These are phyloP conservation scores for Xanthoparmelia taractica DNA, from an alignment of 495 filamentous ascomycete species.

Conservation along the genomic window DNA sequence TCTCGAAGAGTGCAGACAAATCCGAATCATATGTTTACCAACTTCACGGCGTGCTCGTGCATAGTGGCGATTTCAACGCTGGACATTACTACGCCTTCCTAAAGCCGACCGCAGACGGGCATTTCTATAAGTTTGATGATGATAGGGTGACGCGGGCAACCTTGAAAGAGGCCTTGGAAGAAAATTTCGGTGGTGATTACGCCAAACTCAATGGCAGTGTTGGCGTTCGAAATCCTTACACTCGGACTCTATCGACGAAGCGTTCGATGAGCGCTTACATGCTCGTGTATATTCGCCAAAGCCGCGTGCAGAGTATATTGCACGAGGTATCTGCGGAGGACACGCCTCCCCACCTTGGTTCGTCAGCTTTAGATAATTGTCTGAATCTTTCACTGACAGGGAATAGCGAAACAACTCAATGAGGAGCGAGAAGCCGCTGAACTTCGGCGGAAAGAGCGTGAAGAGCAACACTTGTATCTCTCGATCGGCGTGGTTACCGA, in stretches of 20 bases:
- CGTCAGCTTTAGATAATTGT: conserved; percentile 26
- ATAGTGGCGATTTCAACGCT: conserved; percentile 92
- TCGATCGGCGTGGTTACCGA: conserved; percentile 72
- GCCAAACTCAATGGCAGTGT: conserved; percentile 50
- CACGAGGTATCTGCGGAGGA: conserved; percentile 65
- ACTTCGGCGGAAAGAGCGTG: conserved; percentile 70
- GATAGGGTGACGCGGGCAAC: conserved; percentile 92
- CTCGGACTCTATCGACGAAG: conserved; percentile 57
- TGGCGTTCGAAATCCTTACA: conserved; percentile 58
- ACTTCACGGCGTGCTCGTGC: conserved; percentile 90
- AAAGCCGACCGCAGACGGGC: conserved; percentile 82
- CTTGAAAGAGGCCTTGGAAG: conserved; percentile 83
- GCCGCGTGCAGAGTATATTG: conserved; percentile 69
- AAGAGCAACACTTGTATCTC: conserved; percentile 90
- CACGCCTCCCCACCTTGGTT: conserved; percentile 76
- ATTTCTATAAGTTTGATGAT: conserved; percentile 97
- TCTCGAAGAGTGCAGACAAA: conserved; percentile 77
- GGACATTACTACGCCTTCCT: conserved; percentile 99
- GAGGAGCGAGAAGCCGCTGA: conserved; percentile 73
- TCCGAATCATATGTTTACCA: conserved; percentile 87
- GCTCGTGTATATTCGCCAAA: conserved; percentile 94
- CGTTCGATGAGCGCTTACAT: conserved; percentile 86
- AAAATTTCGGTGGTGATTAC: conserved; percentile 93
- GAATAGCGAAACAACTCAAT: conserved; percentile 57
- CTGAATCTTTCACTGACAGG: conserved; percentile 29